These are phyloP conservation scores for Bipolaris victoriae DNA, from an alignment of 2,329 filamentous ascomycete species.

Conservation along the genomic window DNA sequence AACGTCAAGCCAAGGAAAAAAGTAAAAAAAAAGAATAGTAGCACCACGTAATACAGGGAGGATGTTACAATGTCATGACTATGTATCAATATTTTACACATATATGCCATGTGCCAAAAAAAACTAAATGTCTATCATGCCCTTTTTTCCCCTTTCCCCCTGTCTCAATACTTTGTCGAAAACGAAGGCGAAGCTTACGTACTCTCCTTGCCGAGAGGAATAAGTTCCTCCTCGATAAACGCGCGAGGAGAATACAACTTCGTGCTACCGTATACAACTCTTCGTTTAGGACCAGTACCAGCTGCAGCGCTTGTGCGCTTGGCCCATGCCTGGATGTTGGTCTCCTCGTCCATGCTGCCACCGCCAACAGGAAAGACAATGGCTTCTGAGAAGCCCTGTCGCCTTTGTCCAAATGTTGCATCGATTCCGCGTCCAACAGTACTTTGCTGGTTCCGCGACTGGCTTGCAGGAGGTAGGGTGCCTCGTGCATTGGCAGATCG, in stretches of 20 bases:
- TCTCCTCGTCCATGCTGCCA: conserved; percentile 98
- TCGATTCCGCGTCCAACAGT: conserved; percentile 65
- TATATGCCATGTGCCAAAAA: neutral
- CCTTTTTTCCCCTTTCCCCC: neutral
- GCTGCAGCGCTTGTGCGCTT: conserved; percentile 69
- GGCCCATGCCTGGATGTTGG: conserved; percentile 96
- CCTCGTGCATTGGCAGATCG: conserved; percentile 90
- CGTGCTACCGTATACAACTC: conserved; percentile 94
- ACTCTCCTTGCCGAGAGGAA: conserved; percentile 61
- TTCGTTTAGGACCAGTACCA: conserved; percentile 67
- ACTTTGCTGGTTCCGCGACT: conserved; percentile 51
- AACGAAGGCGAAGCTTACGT: conserved; percentile 20
- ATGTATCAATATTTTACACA: neutral
- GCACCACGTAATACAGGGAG: neutral
- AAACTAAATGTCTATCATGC: neutral
- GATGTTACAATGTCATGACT: too few species aligned
- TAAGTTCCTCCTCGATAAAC: conserved; percentile 64
- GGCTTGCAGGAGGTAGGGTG: conserved; percentile 82
- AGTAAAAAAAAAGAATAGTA: neutral
- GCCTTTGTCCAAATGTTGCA: conserved; percentile 86
- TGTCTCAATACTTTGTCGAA: neutral
- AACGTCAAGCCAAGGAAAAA: neutral
- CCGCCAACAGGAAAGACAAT: conserved; percentile 93
- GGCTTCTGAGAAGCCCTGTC: conserved; percentile 87
- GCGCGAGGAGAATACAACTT: conserved; percentile 69